Conservation (phyloP, 257 asterid genomes). For the Fraxinus cuspidata region DNA sequence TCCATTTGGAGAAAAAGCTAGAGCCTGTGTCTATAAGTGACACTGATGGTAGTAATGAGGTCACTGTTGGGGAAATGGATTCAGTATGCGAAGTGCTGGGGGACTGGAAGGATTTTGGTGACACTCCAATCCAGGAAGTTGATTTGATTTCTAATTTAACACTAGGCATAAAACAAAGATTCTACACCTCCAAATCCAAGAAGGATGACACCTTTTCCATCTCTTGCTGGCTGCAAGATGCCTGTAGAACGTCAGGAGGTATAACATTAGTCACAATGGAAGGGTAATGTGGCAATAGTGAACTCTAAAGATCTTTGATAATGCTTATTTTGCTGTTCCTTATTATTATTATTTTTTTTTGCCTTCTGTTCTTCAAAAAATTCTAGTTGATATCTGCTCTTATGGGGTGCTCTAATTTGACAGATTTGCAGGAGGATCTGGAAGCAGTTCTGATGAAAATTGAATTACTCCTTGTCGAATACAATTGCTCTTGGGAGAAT, state of each 20-base stretch:
- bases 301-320: not conserved
- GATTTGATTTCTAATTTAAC: constrained; percentile 32
- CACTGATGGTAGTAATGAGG: constrained; percentile 32
- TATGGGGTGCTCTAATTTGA: constrained; percentile 29
- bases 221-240: constrained; percentile 76
- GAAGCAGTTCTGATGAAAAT: constrained; percentile 58
- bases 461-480: constrained; percentile 58
- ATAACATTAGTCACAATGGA: constrained; percentile 21
- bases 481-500: constrained; percentile 79
- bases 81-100: constrained; percentile 74
- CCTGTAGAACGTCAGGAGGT: constrained; percentile 67
- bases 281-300: constrained; percentile 14
- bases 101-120: constrained; percentile 43
- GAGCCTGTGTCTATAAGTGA: constrained; percentile 40
- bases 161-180: constrained; percentile 37
- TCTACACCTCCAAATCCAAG: constrained; percentile 57
- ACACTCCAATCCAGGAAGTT: constrained; percentile 33
- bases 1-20: constrained; percentile 73
- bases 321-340: not conserved
- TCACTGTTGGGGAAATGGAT: constrained; percentile 40
- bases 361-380: no score
- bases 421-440: constrained; percentile 76
- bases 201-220: constrained; percentile 61
- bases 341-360: no score
- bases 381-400: constrained; percentile 4